A percentile compares a stretch with the other conserved stretches of the same genome.
Conservation (phyloP, 352 stramenopile genomes). For the Phytophthora citrophthora region DNA sequence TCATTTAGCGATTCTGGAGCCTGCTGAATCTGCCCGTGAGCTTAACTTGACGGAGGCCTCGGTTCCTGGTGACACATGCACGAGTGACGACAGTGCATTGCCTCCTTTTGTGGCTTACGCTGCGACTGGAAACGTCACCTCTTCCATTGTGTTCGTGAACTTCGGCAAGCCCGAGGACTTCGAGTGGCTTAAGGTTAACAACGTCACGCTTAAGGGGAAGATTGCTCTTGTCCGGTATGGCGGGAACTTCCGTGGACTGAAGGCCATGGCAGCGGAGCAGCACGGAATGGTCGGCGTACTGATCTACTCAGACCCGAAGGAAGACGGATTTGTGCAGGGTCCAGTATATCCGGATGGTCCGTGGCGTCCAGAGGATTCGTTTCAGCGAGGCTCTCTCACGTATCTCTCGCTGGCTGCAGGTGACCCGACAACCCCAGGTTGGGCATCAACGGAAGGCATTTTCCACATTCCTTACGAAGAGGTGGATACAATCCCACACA, state of each 20-base stretch:
- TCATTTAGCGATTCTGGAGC: slow-evolving; percentile 46
- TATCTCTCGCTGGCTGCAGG: slow-evolving; percentile 71
- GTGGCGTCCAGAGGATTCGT: slow-evolving; percentile 42
- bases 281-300: slow-evolving; percentile 62
- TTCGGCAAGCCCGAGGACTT: slow-evolving; percentile 82
- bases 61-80: slow-evolving; percentile 71
- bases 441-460: slow-evolving; percentile 45
- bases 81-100: slow-evolving; percentile 50
- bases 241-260: slow-evolving; percentile 54
- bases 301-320: slow-evolving; percentile 78
- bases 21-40: slow-evolving; percentile 27
- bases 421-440: slow-evolving; percentile 58
- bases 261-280: slow-evolving; percentile 71
- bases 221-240: slow-evolving; percentile 81
- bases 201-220: slow-evolving; percentile 58
- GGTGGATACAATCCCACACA: slow-evolving; percentile 65
- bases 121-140: slow-evolving; percentile 66
- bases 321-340: slow-evolving; percentile 71
- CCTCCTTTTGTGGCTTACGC: slow-evolving; percentile 87
- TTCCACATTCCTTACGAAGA: slow-evolving; percentile 50
- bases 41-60: slow-evolving; percentile 64
- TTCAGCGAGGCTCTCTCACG: slow-evolving; percentile 76
- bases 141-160: slow-evolving; percentile 84
- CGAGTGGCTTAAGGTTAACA: slow-evolving; percentile 50
- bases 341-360: slow-evolving; percentile 61